Conservation (phyloP, 768 basidiomycete genomes). For the Trametes cingulata region DNA sequence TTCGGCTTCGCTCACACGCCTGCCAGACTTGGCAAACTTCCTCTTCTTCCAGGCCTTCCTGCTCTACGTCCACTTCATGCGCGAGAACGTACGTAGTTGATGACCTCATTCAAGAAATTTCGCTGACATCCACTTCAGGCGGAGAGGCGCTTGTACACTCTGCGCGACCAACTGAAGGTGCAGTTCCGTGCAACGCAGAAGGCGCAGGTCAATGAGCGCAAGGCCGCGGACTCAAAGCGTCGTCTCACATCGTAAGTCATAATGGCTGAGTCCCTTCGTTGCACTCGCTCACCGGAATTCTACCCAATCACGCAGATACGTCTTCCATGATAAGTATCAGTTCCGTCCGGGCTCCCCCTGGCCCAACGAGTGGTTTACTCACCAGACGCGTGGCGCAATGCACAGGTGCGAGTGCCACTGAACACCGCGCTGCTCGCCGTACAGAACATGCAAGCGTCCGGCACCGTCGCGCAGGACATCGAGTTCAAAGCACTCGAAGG, state of each 20-base stretch:
- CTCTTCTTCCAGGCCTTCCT: constrained; percentile 80
- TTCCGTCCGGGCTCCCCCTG: constrained; percentile 32
- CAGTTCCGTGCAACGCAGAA: constrained; percentile 62
- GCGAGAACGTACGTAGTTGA: constrained; percentile 42
- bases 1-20: constrained; percentile 8
- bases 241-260: constrained; percentile 73
- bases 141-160: constrained; percentile 49
- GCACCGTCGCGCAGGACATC: constrained; percentile 74
- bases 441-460: constrained; percentile 87
- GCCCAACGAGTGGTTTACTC: no score
- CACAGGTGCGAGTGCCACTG: constrained; percentile 78
- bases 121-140: constrained; percentile 26
- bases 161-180: constrained; percentile 55
- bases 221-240: constrained; percentile 77
- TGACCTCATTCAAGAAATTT: neutral
- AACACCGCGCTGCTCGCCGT: constrained; percentile 85
- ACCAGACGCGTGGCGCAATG: no score
- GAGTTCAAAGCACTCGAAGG: constrained; percentile 87
- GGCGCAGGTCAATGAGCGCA: constrained; percentile 61
- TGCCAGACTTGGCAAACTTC: constrained; percentile 64
- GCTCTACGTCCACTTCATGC: constrained; percentile 60
- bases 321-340: constrained; percentile 71
- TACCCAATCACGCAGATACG: constrained; percentile 53
- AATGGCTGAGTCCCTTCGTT: constrained; percentile 25
- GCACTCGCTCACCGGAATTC: constrained; percentile 24